Evolutionary conservation across 139 green algal species (phyloP).

Genomic region (Closterium sp.): DNA sequence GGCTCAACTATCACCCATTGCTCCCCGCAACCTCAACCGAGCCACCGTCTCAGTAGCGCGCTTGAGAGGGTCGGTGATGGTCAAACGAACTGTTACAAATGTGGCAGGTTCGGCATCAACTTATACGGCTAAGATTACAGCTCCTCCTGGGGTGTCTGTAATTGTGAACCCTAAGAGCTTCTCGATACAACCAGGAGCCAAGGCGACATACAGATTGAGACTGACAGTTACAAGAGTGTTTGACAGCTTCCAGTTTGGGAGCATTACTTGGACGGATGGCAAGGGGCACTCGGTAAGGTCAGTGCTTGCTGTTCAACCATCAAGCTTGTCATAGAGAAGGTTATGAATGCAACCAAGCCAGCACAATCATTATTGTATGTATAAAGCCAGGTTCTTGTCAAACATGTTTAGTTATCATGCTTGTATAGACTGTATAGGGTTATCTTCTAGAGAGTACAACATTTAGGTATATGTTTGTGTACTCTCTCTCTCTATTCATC

Average conservation of each 20-base stretch:
- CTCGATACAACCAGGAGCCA: neutral
- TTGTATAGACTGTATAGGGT: too few species aligned
- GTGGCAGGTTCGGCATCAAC: neutral
- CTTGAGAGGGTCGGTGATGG: neutral
- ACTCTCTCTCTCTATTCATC: too few species aligned
- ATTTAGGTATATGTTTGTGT: too few species aligned
- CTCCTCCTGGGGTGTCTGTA: neutral
- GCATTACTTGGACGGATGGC: neutral
- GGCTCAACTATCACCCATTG: neutral
- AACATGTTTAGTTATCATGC: too few species aligned
- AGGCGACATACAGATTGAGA: neutral
- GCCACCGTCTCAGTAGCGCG: neutral
- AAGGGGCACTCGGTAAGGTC: neutral
- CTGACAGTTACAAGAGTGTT: neutral
- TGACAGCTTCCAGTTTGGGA: neutral
- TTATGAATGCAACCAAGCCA: too few species aligned
- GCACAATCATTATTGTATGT: too few species aligned
- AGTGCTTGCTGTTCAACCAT: neutral
- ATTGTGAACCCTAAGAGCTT: neutral
- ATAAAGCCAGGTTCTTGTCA: too few species aligned
- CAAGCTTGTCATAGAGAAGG: neutral
- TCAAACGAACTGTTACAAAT: neutral
- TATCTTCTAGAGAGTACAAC: too few species aligned
- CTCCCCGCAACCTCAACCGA: neutral
- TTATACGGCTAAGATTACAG: neutral